phyloP scores from a whole-genome alignment of 129 eudicot genomes.

The Pittosporum tobira region DNA sequence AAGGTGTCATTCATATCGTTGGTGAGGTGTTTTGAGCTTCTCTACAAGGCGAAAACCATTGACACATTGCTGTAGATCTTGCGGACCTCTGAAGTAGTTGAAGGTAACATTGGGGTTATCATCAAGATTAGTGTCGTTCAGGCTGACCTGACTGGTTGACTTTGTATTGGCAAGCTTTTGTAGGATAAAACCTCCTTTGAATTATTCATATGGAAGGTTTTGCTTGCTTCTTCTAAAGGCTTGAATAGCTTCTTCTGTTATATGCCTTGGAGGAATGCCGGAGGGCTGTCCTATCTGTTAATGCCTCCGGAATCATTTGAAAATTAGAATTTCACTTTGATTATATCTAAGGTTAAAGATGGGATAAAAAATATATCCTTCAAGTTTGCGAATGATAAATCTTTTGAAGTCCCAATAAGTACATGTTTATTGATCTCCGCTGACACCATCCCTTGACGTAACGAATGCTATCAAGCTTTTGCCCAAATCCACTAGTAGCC shows the following conservation, averaged over 20 bases:
- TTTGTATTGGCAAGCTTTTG: constrained; percentile 55
- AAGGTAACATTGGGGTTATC: constrained; percentile 74
- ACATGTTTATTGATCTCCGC: constrained; percentile 63
- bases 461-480: constrained; percentile 50
- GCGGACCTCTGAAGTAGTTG: constrained; percentile 76
- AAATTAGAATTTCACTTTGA: too few relatives aligned
- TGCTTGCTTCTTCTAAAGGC: constrained; percentile 39
- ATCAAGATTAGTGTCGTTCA: constrained; percentile 51
- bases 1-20: constrained; percentile 34
- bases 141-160: constrained; percentile 56
- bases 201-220: constrained; percentile 59
- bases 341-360: too few relatives aligned
- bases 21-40: constrained; percentile 49
- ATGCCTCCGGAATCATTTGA: background rate
- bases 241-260: constrained; percentile 55
- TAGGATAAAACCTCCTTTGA: constrained; percentile 70
- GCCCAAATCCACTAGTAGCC: constrained; percentile 73
- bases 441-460: constrained; percentile 47
- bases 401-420: too few relatives aligned
- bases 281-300: constrained; percentile 80
- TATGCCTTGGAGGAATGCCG: constrained; percentile 64
- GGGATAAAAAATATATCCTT: too few relatives aligned
- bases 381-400: too few relatives aligned
- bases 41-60: constrained; percentile 49
- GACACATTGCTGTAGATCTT: constrained; percentile 50